Percentiles rank a stretch among this genome's conserved stretches.
Evolutionary conservation across 192 early-diverging fungal species (phyloP).

Genomic region (Mortierella claussenii): DNA sequence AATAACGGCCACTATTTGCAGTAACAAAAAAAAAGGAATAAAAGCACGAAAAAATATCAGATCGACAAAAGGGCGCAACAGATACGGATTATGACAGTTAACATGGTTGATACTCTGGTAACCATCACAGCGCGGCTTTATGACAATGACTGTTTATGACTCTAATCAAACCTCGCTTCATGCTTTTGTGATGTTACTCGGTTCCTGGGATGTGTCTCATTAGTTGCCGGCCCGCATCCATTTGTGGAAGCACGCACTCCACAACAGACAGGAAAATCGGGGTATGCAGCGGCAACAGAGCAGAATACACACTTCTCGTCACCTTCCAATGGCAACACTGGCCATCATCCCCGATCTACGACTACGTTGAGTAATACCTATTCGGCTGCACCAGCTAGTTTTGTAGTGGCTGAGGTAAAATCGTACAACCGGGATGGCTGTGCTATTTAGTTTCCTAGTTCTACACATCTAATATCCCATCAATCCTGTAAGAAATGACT

Average conservation of each 20-base stretch:
- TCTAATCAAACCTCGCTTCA: no score
- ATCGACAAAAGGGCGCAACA: not conserved
- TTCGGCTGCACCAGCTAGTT: conserved; percentile 2
- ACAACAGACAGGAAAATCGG: not conserved
- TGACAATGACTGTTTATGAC: no score
- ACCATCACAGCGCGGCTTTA: no score
- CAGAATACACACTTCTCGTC: conserved; percentile 9
- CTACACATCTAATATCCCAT: no score
- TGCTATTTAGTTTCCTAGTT: no score
- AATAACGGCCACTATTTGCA: conserved; percentile 13
- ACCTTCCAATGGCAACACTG: not conserved
- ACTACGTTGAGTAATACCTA: not conserved
- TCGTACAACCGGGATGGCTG: not conserved
- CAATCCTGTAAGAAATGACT: conserved; percentile 1
- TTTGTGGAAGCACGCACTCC: no score
- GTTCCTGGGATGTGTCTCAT: no score
- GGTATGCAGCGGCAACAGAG: conserved; percentile 18
- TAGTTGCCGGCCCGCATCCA: no score
- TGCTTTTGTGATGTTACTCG: no score
- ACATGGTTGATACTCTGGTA: no score
- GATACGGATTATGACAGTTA: no score
- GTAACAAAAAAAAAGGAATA: not conserved
- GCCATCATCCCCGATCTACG: not conserved
- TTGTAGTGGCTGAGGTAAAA: conserved; percentile 27
- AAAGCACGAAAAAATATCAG: conserved; percentile 2